Base-by-base conservation (phyloP, 495 filamentous ascomycete species). In the Chlorociboria aeruginascens region DNA sequence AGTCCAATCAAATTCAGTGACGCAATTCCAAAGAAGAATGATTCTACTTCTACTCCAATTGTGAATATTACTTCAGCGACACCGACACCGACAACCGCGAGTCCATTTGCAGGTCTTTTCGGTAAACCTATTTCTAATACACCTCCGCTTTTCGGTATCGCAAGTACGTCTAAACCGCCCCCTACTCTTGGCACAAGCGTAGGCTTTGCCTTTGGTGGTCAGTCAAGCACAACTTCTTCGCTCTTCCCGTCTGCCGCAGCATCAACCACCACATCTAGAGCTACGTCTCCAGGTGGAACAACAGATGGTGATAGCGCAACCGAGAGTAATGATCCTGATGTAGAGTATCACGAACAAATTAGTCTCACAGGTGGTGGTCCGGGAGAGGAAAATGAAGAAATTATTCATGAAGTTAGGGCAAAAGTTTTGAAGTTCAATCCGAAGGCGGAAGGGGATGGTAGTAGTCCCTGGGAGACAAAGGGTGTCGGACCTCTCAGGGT, bases 331-430 rank as follows among this genome's bases (percentile, higher is more conserved):
- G 54, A 55, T 37, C 49, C 45, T 30, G 58, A 58, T 44, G 46
- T 51, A 1, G 57, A 57, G 20, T 16, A 52, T 3, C 48, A 80
- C 52, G 67, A 69, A 59, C 76, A 81, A 71, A 66, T 83, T 45
- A 74, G 82, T 61, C 70, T 86, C 52, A 73, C 77, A 43, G 65
- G 68, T 39, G 70, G 71, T 48, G 74, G 79, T 20, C 75, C 76
- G 38, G 84, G 82, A 7, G 83, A 88, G 59, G 82, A 86, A 57
- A 69, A 86, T 48, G 85, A 89, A 57, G 67, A 71, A 30, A 65
- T 78, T 16, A 53, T 83, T 6, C 72, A 78, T 55, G 77, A 85
- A 51, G 69, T 77, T 11, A 75, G 76, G 38, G 74, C 76, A 33
- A 82, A 80, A 57, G 82, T 71, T 8, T 57, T 81, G 46, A 78